phyloP scores from a whole-genome alignment of 1,284 basidiomycete species.

The Fomitiporia mediterranea region DNA sequence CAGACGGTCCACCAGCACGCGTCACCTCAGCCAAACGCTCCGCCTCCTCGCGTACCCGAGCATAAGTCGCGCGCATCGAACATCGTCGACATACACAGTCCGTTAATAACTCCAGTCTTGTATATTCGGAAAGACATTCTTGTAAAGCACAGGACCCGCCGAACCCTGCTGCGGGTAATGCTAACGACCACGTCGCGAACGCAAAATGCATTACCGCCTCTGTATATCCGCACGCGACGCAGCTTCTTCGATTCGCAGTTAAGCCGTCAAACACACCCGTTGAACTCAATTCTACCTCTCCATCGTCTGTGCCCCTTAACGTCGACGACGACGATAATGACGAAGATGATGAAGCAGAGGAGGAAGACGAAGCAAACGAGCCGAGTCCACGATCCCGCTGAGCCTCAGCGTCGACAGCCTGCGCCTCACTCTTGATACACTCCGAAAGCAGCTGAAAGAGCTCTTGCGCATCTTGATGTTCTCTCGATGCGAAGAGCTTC shows the following conservation, averaged over 20 bases:
- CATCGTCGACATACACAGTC: constrained; percentile 84
- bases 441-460: constrained; percentile 90
- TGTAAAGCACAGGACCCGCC: constrained; percentile 59
- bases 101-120: constrained; percentile 73
- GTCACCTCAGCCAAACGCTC: constrained; percentile 46
- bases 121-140: constrained; percentile 77
- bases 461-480: constrained; percentile 95
- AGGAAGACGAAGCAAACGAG: constrained; percentile 31
- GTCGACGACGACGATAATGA: constrained; percentile 12
- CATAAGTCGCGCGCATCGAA: constrained; percentile 67
- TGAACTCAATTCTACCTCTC: constrained; percentile 40
- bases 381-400: constrained; percentile 64
- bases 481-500: constrained; percentile 74
- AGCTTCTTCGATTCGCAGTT: constrained; percentile 78
- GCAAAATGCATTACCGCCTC: constrained; percentile 86
- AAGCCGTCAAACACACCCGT: constrained; percentile 77
- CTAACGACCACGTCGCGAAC: constrained; percentile 78
- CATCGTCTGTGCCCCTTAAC: constrained; percentile 28
- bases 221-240: constrained; percentile 79
- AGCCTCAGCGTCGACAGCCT: constrained; percentile 59
- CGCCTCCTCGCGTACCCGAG: constrained; percentile 53
- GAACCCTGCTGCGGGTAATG: constrained; percentile 49
- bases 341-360: neutral
- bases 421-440: constrained; percentile 76
- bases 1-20: constrained; percentile 23